Evolutionary conservation across 768 basidiomycete species (phyloP).

Genomic region (Pulveroboletus sp.): DNA sequence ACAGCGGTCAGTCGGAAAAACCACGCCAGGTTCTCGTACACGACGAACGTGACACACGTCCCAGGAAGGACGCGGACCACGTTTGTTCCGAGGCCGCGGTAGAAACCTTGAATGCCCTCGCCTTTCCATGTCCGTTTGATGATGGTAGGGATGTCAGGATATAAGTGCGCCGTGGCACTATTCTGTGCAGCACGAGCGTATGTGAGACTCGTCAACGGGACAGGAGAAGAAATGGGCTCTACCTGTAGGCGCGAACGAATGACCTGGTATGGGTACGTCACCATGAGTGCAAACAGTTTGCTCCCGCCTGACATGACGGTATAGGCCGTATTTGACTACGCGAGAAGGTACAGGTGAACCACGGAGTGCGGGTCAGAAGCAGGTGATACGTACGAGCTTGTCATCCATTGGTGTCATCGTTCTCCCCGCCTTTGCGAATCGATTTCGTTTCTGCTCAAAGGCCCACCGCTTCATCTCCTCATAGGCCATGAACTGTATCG

Average conservation of each 20-base stretch:
- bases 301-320: slow-evolving; percentile 89
- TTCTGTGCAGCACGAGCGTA: slow-evolving; percentile 39
- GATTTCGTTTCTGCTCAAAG: slow-evolving; percentile 69
- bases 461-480: slow-evolving; percentile 94
- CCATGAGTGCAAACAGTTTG: slow-evolving; percentile 75
- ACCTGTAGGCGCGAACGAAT: slow-evolving; percentile 92
- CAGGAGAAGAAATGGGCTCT: slow-evolving; percentile 10
- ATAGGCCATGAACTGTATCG: slow-evolving; percentile 93
- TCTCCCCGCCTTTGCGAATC: slow-evolving; percentile 55
- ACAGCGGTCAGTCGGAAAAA: slow-evolving; percentile 62
- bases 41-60: slow-evolving; percentile 96
- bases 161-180: slow-evolving; percentile 58
- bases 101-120: slow-evolving; percentile 84
- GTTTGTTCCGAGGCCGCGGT: slow-evolving; percentile 92
- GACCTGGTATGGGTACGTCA: slow-evolving; percentile 98
- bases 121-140: slow-evolving; percentile 75
- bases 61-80: slow-evolving; percentile 93
- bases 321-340: slow-evolving; percentile 85
- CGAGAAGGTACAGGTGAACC: background rate
- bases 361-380: background rate
- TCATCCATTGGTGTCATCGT: slow-evolving; percentile 70
- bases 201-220: background rate
- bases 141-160: slow-evolving; percentile 80
- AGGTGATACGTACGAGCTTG: slow-evolving; percentile 63
- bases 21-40: slow-evolving; percentile 93